Percentiles rank a stretch among this genome's conserved stretches.
Conservation (phyloP, 495 filamentous ascomycete species). For the Sphaerosporella brunnea region DNA sequence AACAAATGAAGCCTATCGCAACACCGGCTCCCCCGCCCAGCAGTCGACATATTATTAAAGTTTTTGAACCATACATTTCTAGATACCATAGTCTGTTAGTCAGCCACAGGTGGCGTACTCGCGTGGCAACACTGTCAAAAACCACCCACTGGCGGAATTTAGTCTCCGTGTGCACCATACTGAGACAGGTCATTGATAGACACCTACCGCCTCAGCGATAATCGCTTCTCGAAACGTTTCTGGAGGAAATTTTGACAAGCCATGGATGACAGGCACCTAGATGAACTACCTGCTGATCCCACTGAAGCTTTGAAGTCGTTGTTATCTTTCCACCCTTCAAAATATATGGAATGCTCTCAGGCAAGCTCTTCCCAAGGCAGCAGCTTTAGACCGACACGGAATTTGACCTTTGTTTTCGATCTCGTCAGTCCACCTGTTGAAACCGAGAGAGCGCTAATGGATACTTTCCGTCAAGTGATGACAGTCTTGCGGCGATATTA, state of each 20-base stretch:
- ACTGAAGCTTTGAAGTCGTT: not conserved
- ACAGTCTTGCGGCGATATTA: not conserved
- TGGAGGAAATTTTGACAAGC: not conserved
- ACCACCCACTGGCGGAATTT: not conserved
- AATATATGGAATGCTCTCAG: not conserved
- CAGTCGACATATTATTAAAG: too few species aligned
- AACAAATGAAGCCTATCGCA: too few species aligned
- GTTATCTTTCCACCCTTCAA: not conserved
- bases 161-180: not conserved
- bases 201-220: not conserved
- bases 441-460: not conserved
- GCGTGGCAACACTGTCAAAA: not conserved
- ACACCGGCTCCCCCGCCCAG: too few species aligned
- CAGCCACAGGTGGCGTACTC: too few species aligned
- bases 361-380: not conserved
- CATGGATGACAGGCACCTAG: not conserved
- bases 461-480: constrained; percentile 1
- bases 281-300: not conserved
- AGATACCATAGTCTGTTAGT: too few species aligned
- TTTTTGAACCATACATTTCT: too few species aligned
- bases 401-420: not conserved
- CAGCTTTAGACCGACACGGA: not conserved
- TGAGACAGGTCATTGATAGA: not conserved
- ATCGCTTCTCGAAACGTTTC: not conserved
- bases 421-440: not conserved